Evolutionary conservation across 495 filamentous ascomycete genomes (phyloP), one percentile per base, ranked within the genome.

Genomic region (Platismatia glauca): DNA sequence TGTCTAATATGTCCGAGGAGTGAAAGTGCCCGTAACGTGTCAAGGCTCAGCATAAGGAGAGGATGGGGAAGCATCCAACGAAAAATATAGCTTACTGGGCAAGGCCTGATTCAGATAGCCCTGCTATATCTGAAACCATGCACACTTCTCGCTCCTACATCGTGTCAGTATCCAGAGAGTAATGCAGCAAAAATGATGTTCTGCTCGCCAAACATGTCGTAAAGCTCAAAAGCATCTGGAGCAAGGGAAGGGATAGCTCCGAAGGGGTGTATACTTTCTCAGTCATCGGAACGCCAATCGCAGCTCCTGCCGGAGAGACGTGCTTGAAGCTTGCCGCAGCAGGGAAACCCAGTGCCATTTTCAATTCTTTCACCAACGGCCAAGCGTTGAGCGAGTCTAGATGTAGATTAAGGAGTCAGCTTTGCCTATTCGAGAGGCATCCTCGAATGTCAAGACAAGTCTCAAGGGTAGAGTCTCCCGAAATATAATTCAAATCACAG

Each of bases 321-420:
- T 97, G 95, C 82, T 98, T 98, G 86, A 98, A 98, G 74, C 89
- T 95, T 57, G 94, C 93, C 24, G 94, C 95, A 33, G 94, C 94
- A n/a, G 95, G 89, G 71, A 86, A 84, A 66, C 86, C 83, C 5
- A 96, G 83, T 38, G 92, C 89, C 63, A 86, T 79, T 81, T 93
- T 94, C 64, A 98, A 81, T 79, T 98, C 94, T 82, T 95, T 97
- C 59, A 98, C 94, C 35, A 98, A 76, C 7, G 88, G 88, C 94
- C 94, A 98, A 61, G 91, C 88, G 77, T 98, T 98, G 68, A 98
- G 84, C 55, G 91, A 91, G 75, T 98, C 94, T 22, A 98, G 16
- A n/a, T 20, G 1, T 4, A 43, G 18, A 12, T 43, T 4, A 3
- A 3, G 3, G 16, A 12, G 41, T 43, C 18, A 43, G 41, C 18